phyloP scores from a whole-genome alignment of 2,329 filamentous ascomycete genomes.

The Albifimbria verrucaria region DNA sequence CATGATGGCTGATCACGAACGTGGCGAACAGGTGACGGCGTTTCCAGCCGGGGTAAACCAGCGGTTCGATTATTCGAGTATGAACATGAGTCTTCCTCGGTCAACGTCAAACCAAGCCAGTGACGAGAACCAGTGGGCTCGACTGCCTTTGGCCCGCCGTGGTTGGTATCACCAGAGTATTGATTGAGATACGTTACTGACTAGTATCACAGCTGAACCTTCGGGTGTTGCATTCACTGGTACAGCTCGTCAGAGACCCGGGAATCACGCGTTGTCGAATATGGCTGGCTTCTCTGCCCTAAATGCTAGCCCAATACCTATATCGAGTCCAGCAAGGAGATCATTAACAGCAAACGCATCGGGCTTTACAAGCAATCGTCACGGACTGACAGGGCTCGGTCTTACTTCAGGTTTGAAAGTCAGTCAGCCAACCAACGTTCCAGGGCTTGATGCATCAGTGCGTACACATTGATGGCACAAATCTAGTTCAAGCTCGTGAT shows the following conservation, averaged over 20 bases:
- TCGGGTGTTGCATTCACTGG: constrained; percentile 7
- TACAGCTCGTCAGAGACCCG: constrained; percentile 8
- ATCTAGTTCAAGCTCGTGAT: too few species aligned
- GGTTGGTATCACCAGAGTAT: background rate
- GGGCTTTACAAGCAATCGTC: constrained; percentile 15
- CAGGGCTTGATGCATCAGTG: constrained; percentile 12
- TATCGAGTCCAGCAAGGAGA: constrained; percentile 8
- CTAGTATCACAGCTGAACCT: constrained; percentile 3
- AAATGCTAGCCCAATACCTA: constrained; percentile 7
- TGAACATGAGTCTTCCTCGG: constrained; percentile 13
- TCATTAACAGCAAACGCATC: constrained; percentile 8
- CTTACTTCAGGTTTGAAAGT: constrained; percentile 26
- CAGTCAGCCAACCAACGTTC: constrained; percentile 19
- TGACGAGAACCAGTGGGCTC: constrained; percentile 15
- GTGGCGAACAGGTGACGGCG: too few species aligned
- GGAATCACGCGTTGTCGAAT: constrained; percentile 5
- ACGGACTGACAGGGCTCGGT: constrained; percentile 20
- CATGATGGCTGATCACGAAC: background rate
- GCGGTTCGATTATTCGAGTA: constrained; percentile 9
- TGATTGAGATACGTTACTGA: background rate
- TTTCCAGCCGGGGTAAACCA: too few species aligned
- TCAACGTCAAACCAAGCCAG: constrained; percentile 7
- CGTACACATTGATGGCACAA: constrained; percentile 8
- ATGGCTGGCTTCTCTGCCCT: constrained; percentile 6
- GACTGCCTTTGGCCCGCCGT: background rate